Base-by-base conservation (phyloP, 495 filamentous ascomycete species). In the Pyrenula massariospora region DNA sequence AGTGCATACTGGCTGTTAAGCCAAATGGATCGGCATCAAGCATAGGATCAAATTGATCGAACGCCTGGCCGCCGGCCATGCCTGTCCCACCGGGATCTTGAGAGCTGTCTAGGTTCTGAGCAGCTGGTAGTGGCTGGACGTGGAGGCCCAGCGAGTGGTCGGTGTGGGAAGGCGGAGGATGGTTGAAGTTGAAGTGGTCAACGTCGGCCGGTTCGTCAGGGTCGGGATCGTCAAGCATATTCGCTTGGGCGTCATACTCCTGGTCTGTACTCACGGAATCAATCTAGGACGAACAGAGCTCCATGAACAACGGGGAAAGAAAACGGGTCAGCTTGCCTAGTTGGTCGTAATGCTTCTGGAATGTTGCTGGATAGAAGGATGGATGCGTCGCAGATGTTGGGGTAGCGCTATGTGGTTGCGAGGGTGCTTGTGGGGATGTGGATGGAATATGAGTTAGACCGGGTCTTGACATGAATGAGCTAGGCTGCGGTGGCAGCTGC, bases 171-270 rank as follows among this genome's bases (percentile, higher is more conserved):
- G 76, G 69, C 24, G 73, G 73, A 10, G 71, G 69, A 20, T 71
- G 68, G 49, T 74, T 76, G 66, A 82, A 83, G 12, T 74, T 67
- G 62, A 86, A 91, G 2, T 87, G 80, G 21, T 83, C 83, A 23
- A 85, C 77, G 21, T 83, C 84, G 25, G 76, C 77, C 23, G 84
- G 79, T n/a, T 83, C 81, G 56, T 87, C 82, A 58, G 82, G 75
- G 56, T 86, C 83, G 60, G 80, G 66, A 25, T 96, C 92, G 67
- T 97, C 92, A 67, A 93, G 83, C 80, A 95, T 88, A 61, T 96
- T 91, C 65, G 87, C 84, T 77, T 93, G 88, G 56, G 93, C 90
- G 72, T 98, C 93, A 77, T 97, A 97, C 77, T 98, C 93, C 80
- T 95, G 92, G 77, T 97, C 93, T 98, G 80, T 79, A 84, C 70